Conservation (phyloP, 2,329 filamentous ascomycete species). For the Sporothrix pseudoabietina region DNA sequence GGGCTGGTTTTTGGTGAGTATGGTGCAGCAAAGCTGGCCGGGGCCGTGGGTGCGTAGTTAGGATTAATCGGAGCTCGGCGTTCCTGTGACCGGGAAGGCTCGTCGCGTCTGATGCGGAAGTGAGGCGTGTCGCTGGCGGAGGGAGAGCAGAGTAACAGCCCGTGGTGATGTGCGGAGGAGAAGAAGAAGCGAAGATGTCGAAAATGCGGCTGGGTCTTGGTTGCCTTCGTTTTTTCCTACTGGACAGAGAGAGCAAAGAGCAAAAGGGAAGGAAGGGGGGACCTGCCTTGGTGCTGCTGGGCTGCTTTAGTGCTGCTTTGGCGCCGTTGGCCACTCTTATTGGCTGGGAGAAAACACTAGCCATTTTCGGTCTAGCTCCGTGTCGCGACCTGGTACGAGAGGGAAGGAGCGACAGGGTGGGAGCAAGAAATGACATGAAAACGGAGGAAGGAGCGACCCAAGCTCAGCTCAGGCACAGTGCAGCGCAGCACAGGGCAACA, state of each 20-base stretch:
- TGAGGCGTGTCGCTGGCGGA: neutral
- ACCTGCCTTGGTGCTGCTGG: neutral
- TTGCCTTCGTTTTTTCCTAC: constrained; percentile 32
- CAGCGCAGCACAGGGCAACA: neutral
- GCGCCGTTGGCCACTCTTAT: constrained; percentile 27
- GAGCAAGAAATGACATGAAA: constrained; percentile 8
- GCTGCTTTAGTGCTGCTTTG: constrained; percentile 18
- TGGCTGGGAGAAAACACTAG: constrained; percentile 18
- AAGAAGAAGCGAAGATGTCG: constrained; percentile 30
- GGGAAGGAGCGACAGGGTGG: constrained; percentile 7
- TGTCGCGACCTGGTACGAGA: constrained; percentile 2
- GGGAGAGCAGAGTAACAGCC: constrained; percentile 2
- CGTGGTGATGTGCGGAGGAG: constrained; percentile 28
- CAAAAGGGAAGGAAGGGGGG: constrained; percentile 21
- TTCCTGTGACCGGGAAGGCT: constrained; percentile 32
- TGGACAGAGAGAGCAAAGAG: constrained; percentile 25
- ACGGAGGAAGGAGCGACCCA: constrained; percentile 4
- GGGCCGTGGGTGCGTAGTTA: neutral
- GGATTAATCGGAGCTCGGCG: neutral
- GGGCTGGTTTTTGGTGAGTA: neutral
- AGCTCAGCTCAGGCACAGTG: neutral
- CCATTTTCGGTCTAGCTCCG: constrained; percentile 31
- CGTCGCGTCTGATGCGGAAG: constrained; percentile 23
- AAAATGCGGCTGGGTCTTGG: constrained; percentile 34
- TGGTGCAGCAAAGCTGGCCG: neutral